Evolutionary conservation across 352 stramenopile species (phyloP), one percentile per base, ranked within the genome.

Genomic region (Nothophytophthora sp.): DNA sequence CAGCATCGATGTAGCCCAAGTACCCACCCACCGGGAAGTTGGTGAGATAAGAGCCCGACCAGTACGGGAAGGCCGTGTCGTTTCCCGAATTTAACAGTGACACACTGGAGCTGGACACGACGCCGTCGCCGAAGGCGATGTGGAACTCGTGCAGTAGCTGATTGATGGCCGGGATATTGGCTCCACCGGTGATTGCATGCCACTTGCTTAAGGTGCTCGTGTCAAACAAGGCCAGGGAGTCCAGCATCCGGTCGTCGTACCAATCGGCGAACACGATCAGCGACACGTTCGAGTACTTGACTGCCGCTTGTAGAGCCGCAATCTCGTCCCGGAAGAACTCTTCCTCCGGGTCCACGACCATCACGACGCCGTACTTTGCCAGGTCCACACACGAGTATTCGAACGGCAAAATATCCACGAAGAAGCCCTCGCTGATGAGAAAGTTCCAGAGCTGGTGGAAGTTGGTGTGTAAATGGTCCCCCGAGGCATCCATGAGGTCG

Each of bases 381-480:
- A 90, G 59, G 28, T 86, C 67, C 20, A 94, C 57, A 41, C 82
- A 95, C 24, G 80, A 85, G 37, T 86, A 90, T 41, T 92, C 81
- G 46, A 85, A 86, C 7, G 78, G 73, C 27, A 93, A 55, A 23
- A 96, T 84, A 33, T 96, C 88, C 7, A 96, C 44, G 41, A 66
- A 90, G 58, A 88, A 96, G 2, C 80, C 83, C 36, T 76, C 63
- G 6, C 59, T 62, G 3, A 76, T 52, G 6, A 96, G 46, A 15
- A 77, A 83, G 45, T 87, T 85, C 74, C 82, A 96, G 1, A 95
- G 50, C 42, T 89, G 76, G 22, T 88, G 74, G 51, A 91, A 96
- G 37, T 96, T 96, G 1, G 88, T 96, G 57, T 95, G 77, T 10
- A 66, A 70, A 23, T 95, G 81, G 50, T 96, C 88, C 25, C 86